Percentiles rank a stretch among this genome's conserved stretches.
These are phyloP conservation scores for Heritiera littoralis DNA, from an alignment of 345 rosid species.

Conservation along the genomic window DNA sequence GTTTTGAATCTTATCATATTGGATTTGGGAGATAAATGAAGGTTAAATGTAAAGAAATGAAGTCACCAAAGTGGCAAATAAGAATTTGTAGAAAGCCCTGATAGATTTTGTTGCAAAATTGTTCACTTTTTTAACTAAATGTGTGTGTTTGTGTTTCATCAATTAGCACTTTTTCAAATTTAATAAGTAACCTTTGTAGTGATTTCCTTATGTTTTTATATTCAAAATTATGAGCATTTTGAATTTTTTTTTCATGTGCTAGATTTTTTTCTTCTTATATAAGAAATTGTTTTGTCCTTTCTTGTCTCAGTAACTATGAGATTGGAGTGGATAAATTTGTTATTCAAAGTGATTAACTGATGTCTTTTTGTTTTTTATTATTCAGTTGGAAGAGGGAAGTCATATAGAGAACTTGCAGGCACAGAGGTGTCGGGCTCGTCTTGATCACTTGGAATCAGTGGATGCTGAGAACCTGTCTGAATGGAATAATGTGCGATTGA, in stretches of 20 bases:
- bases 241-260: too few species aligned
- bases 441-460: conserved; percentile 84
- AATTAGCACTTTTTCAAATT: not conserved
- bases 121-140: too few species aligned
- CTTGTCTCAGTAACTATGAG: not conserved
- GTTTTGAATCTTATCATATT: not conserved
- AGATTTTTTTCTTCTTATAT: not conserved
- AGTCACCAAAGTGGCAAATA: not conserved
- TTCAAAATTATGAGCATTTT: not conserved
- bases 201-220: not conserved
- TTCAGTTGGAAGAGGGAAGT: conserved; percentile 86
- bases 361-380: conserved; percentile 5
- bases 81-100: not conserved
- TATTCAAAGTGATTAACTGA: not conserved
- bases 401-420: conserved; percentile 75
- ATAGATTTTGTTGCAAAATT: too few species aligned
- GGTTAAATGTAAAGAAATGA: not conserved
- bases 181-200: not conserved
- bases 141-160: not conserved
- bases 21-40: not conserved
- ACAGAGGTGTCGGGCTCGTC: conserved; percentile 82
- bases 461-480: conserved; percentile 66
- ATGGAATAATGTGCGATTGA: conserved; percentile 70
- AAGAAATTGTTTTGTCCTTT: not conserved
- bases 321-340: not conserved